These are phyloP conservation scores for Mycena latifolia DNA, from an alignment of 768 basidiomycete genomes.

Conservation along the genomic window DNA sequence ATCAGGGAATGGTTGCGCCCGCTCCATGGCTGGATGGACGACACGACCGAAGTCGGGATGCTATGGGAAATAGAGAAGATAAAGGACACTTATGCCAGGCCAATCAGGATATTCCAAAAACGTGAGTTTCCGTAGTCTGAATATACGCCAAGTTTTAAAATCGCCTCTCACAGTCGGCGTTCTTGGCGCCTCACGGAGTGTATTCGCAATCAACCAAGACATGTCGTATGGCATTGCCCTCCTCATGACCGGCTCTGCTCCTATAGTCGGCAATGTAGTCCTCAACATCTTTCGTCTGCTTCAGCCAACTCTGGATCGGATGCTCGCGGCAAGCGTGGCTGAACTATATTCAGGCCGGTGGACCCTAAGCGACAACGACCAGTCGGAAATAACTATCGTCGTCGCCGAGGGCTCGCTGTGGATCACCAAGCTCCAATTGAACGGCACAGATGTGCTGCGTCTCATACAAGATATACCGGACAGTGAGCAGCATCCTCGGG, in stretches of 20 bases:
- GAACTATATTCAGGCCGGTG: constrained; percentile 28
- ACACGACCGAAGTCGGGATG: constrained; percentile 36
- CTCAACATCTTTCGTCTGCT: constrained; percentile 29
- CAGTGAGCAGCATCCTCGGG: not conserved
- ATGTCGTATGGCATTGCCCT: constrained; percentile 34
- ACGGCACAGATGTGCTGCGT: constrained; percentile 36
- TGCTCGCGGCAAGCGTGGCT: constrained; percentile 7
- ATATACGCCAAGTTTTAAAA: not conserved
- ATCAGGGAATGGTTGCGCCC: constrained; percentile 44
- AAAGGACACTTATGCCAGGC: constrained; percentile 22
- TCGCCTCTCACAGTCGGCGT: constrained; percentile 35
- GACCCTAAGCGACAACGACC: not conserved
- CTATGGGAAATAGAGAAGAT: constrained; percentile 39
- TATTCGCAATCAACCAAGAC: constrained; percentile 38
- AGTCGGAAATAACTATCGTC: constrained; percentile 25
- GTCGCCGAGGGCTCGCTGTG: constrained; percentile 35
- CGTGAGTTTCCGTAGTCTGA: not conserved
- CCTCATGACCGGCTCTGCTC: constrained; percentile 31
- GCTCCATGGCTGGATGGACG: constrained; percentile 39
- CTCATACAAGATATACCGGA: constrained; percentile 24
- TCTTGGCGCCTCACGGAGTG: constrained; percentile 37
- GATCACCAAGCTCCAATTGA: constrained; percentile 25
- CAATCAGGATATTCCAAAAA: constrained; percentile 24
- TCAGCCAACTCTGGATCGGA: constrained; percentile 41
- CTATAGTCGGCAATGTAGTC: constrained; percentile 28